Conservation (phyloP, 2,329 filamentous ascomycete species). For the Phoma sp. region DNA sequence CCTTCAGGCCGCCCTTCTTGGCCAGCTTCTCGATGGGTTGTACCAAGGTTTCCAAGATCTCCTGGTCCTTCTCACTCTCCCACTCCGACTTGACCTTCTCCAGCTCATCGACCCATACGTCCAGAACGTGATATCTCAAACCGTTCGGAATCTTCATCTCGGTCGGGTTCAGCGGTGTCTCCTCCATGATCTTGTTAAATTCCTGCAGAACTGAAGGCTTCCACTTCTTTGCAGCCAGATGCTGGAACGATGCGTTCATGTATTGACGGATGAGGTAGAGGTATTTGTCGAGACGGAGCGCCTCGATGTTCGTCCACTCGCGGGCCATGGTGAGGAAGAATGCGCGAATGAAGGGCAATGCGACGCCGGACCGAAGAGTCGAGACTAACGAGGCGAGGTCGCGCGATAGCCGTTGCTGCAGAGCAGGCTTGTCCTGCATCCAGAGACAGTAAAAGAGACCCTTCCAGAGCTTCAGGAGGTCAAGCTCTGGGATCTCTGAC, state of each 20-base stretch:
- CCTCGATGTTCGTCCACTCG: slow-evolving; percentile 60
- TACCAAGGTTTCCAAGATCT: slow-evolving; percentile 57
- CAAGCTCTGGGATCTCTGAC: slow-evolving; percentile 66
- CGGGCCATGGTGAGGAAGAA: slow-evolving; percentile 60
- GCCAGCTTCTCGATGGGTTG: slow-evolving; percentile 63
- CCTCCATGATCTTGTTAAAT: slow-evolving; percentile 56
- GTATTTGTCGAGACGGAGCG: slow-evolving; percentile 82
- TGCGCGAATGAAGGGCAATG: slow-evolving; percentile 53
- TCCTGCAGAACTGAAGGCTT: slow-evolving; percentile 47
- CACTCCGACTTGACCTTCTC: slow-evolving; percentile 67
- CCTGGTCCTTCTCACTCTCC: slow-evolving; percentile 40
- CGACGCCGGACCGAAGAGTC: slow-evolving; percentile 57
- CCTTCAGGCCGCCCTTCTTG: slow-evolving; percentile 68
- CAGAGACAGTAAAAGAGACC: slow-evolving; percentile 91
- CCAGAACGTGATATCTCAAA: slow-evolving; percentile 82
- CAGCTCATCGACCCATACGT: slow-evolving; percentile 91
- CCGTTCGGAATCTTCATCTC: slow-evolving; percentile 76
- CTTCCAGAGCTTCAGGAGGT: slow-evolving; percentile 90
- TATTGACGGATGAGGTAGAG: slow-evolving; percentile 81
- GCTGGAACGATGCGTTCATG: slow-evolving; percentile 70
- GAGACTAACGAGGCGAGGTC: slow-evolving; percentile 76
- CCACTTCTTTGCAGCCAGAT: slow-evolving; percentile 52
- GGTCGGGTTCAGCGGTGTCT: slow-evolving; percentile 53
- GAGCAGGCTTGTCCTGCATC: slow-evolving; percentile 89
- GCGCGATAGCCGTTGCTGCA: slow-evolving; percentile 81